Evolutionary conservation across 2,329 filamentous ascomycete species (phyloP).

Genomic region (Trichoderma afroharzianum): DNA sequence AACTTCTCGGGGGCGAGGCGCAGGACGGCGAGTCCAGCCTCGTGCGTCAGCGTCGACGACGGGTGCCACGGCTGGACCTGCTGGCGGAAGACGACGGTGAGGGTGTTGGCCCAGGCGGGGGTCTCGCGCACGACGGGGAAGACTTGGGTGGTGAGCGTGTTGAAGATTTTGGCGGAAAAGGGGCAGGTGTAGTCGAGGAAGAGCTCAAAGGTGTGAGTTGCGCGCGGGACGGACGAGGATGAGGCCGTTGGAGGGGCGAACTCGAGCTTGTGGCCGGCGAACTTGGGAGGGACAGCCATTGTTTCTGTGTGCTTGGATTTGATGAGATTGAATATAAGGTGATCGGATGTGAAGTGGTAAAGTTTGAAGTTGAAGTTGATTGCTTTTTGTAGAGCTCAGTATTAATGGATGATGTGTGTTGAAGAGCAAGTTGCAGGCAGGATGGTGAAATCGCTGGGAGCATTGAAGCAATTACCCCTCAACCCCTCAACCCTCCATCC

Average conservation of each 20-base stretch:
- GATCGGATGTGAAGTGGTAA: not conserved
- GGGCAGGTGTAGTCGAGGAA: slow-evolving; percentile 92
- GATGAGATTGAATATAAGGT: not conserved
- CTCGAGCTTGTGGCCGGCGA: slow-evolving; percentile 66
- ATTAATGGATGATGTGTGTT: not conserved
- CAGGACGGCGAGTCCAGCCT: slow-evolving; percentile 79
- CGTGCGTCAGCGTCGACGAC: slow-evolving; percentile 73
- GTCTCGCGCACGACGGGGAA: slow-evolving; percentile 61
- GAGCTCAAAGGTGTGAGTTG: slow-evolving; percentile 58
- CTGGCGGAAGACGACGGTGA: slow-evolving; percentile 81
- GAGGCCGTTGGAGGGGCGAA: slow-evolving; percentile 39
- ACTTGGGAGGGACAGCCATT: slow-evolving; percentile 77
- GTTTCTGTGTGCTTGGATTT: not conserved
- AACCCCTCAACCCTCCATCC: not conserved
- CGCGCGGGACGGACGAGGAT: slow-evolving; percentile 36
- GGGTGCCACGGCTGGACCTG: slow-evolving; percentile 96
- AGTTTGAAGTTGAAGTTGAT: slow-evolving; percentile 18
- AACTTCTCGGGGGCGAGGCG: slow-evolving; percentile 67
- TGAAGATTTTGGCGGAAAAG: slow-evolving; percentile 66
- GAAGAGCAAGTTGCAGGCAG: not conserved
- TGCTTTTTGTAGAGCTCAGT: not conserved
- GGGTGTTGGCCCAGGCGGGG: slow-evolving; percentile 50
- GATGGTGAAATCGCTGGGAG: not conserved
- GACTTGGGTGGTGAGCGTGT: slow-evolving; percentile 49
- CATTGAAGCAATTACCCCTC: not conserved